A percentile compares a stretch with the other conserved stretches of the same genome.
These are phyloP conservation scores for Selaginella moellendorffii DNA, from an alignment of 75 land plant genomes.

Conservation along the genomic window DNA sequence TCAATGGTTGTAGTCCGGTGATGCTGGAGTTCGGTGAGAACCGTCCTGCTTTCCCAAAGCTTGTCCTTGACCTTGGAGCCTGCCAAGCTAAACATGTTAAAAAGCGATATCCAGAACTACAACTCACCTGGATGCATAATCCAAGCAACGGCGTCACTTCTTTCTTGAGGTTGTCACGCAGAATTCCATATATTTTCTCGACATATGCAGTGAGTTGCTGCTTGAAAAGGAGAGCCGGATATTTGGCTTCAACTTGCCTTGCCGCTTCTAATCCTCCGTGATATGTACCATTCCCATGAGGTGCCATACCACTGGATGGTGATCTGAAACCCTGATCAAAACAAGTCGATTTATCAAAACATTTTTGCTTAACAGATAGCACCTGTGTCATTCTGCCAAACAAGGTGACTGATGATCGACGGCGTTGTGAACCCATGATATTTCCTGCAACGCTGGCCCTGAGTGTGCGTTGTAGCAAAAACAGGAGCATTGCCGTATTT, in stretches of 20 bases:
- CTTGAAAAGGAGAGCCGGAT: neutral
- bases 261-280: neutral
- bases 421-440: constrained; percentile 30
- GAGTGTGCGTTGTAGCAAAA: constrained; percentile 67
- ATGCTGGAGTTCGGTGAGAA: constrained; percentile 55
- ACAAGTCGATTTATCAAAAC: neutral
- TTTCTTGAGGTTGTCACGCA: neutral
- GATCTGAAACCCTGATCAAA: neutral
- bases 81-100: constrained; percentile 18
- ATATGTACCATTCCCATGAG: neutral
- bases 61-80: constrained; percentile 98
- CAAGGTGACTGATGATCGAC: constrained; percentile 32
- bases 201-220: neutral
- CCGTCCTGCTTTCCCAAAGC: constrained; percentile 53
- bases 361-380: neutral
- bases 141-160: neutral
- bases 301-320: constrained; percentile 8
- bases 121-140: neutral
- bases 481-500: constrained; percentile 60
- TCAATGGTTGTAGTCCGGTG: constrained; percentile 52
- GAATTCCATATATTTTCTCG: neutral
- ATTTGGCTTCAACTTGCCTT: neutral
- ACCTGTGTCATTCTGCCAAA: constrained; percentile 87
- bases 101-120: neutral
- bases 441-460: constrained; percentile 53